These are phyloP conservation scores for Syzygium grande DNA, from an alignment of 345 rosid genomes.

Conservation along the genomic window DNA sequence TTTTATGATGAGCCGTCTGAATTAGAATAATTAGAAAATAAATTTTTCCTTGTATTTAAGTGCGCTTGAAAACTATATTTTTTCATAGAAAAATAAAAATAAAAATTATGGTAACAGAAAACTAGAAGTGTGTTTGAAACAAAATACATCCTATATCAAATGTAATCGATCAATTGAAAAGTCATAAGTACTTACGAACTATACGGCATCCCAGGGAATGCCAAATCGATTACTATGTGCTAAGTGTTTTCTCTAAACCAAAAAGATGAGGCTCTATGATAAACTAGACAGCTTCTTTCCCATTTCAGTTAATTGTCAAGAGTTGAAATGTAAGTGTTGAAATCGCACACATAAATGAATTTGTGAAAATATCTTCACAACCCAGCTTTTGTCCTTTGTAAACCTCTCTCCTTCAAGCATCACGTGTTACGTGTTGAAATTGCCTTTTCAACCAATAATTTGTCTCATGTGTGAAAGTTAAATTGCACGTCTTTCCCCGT, in stretches of 20 bases:
- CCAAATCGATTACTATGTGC: background rate
- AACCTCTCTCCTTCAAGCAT: background rate
- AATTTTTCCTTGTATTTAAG: background rate
- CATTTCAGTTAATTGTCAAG: background rate
- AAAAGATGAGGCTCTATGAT: background rate
- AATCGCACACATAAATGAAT: background rate
- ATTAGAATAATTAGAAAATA: background rate
- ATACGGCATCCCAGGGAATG: background rate
- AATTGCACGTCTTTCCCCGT: background rate
- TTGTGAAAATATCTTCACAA: background rate
- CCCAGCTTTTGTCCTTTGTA: background rate
- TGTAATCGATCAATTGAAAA: background rate
- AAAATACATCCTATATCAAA: background rate
- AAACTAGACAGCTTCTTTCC: background rate
- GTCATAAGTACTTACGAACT: background rate
- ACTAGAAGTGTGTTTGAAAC: too few species aligned
- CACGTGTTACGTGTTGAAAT: background rate
- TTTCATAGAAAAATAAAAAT: background rate
- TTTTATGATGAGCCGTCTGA: background rate
- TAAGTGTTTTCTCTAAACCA: background rate
- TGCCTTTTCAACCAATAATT: background rate
- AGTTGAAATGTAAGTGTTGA: background rate
- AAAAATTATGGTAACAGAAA: background rate
- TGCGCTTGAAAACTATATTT: background rate
- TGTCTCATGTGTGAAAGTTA: background rate